Evolutionary conservation across 306 rosid genomes (phyloP), one percentile per base, ranked within the genome.

Genomic region (Aeschynomene evenia): DNA sequence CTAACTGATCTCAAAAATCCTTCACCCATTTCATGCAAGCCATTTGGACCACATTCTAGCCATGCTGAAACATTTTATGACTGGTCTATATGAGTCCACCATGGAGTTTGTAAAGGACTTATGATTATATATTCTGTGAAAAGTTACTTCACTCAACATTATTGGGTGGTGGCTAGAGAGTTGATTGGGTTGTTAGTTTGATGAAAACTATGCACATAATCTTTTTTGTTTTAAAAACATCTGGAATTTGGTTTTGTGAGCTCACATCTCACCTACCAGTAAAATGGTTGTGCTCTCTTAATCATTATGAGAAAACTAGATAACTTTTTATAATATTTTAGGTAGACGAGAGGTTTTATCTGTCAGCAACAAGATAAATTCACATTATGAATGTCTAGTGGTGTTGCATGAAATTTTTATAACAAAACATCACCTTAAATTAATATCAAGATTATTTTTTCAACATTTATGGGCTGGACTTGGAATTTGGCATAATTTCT

Each of bases 111-210:
- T 23, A 19, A 54, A 52, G 15, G 31, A 5, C 11, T 46, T 52
- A 16, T 65, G 28, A 46, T 8, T 18, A 28, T 2, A 29, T 18
- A 3, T 4, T 48, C 12, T 45, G 2, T 46, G 43, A 16, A 46
- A n/a, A 18, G 9, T 46, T 4, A 28, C 43, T 4, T 55, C n/a
- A 55, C 21, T 26, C 37, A 49, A 49, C 18, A 29, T 18, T 12
- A 1, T 19, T 46, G 70, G 60, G 66, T 18, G 63, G 39, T 55
- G 63, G 55, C 21, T 23, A 22, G 50, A 45, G 49, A 52, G 34
- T 73, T 63, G 56, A 20, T 71, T 75, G 18, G 20, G 18, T 23
- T 19, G 43, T 45, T 33, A 51, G 26, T 45, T 61, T 37, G 37
- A 33, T 33, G 37, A 33, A 9, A 33, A 33, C 7, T 8, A 33